Base-by-base conservation (phyloP, 2,329 filamentous ascomycete species). In the Trichoderma gracile region DNA sequence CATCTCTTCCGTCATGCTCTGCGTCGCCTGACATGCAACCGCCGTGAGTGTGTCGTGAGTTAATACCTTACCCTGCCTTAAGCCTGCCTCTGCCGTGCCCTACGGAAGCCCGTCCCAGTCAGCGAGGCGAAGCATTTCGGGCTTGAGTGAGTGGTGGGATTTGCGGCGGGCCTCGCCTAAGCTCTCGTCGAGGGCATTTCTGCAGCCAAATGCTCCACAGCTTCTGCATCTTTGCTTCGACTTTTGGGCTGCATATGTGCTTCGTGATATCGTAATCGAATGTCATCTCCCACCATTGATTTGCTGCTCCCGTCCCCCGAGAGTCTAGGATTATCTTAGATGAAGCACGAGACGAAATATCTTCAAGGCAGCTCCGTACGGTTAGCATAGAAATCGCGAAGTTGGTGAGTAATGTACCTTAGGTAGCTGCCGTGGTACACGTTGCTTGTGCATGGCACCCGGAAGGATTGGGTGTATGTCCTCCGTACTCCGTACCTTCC, bases 21-120 rank as follows among this genome's bases (percentile, higher is more conserved):
- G 61, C 54, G 61, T 57, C 61, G 61, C 54, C 61, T 64, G 60
- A 63, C 60, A 47, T 55, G 61, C 33, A 55, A 45, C 46, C 21
- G 38, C 30, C 60, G 43, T 21, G 60, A 40, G 60, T 49, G 60
- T 63, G 50, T 63, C 49, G 60, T 49, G 60, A 49, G 56, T 52
- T 52, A 52, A 50, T 43, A 52, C 15, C 33, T 25, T 27, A 49
- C 52, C 38, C n/a, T 58, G 45, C 23, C 30, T 33, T 33, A 33
- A 33, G 9, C 30, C 33, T 38, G 33, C 33, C 33, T 14, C 33
- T 45, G 21, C 46, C 25, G 30, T 50, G 47, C 27, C 33, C 43
- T 49, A 30, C 40, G 25, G 10, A n/a, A 42, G 45, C 14, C 30
- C 6, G 33, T 49, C 21, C 33, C 57, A 43, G 57, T 61, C 57